These are phyloP conservation scores for Cyclotella sp. DNA, from an alignment of 108 stramenopile species.

Conservation along the genomic window DNA sequence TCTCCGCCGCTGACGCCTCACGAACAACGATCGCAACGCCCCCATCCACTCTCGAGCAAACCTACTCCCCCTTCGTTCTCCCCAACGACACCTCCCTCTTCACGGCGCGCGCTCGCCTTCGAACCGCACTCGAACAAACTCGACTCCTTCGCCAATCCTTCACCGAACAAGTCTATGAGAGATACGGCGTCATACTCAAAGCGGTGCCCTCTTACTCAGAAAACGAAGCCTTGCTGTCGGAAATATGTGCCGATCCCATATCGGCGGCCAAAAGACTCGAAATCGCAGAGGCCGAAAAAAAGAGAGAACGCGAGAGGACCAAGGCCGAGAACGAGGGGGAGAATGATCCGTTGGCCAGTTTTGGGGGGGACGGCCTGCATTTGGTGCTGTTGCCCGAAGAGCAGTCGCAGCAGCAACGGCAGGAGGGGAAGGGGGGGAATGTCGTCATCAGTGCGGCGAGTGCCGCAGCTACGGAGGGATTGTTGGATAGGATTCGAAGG, in stretches of 20 bases:
- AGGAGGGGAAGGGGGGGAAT: slow-evolving; percentile 40
- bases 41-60: slow-evolving; percentile 38
- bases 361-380: slow-evolving; percentile 36
- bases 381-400: slow-evolving; percentile 56
- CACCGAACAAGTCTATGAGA: slow-evolving; percentile 79
- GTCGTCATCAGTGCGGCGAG: slow-evolving; percentile 69
- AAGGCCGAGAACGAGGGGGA: not conserved
- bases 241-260: not conserved
- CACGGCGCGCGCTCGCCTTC: slow-evolving; percentile 70
- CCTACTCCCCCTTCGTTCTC: slow-evolving; percentile 64
- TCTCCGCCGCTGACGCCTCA: not conserved
- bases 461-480: slow-evolving; percentile 68
- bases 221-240: slow-evolving; percentile 3
- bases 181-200: slow-evolving; percentile 68
- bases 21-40: not conserved
- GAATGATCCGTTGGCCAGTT: not conserved
- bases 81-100: slow-evolving; percentile 65
- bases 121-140: slow-evolving; percentile 75
- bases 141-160: slow-evolving; percentile 68
- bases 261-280: not conserved
- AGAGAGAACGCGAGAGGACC: not conserved
- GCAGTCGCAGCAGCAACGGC: slow-evolving; percentile 10
- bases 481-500: slow-evolving; percentile 65
- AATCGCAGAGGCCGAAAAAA: not conserved
- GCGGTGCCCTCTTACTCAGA: slow-evolving; percentile 51